phyloP scores from a whole-genome alignment of 139 green algal genomes.

The Zygnema circumcarinatum region DNA sequence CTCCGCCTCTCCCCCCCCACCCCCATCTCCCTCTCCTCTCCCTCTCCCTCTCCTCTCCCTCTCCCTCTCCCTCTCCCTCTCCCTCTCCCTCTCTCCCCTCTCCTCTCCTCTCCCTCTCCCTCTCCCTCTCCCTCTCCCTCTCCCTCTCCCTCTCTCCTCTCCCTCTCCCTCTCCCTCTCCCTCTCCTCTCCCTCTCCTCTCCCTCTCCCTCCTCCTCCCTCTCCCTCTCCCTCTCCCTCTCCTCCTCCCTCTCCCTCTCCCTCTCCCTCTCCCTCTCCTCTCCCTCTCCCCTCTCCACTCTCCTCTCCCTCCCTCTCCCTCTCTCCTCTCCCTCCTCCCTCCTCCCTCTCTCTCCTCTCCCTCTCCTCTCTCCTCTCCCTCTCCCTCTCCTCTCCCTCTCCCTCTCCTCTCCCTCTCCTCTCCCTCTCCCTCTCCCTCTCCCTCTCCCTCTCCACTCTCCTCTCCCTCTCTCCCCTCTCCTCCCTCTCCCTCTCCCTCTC shows the following conservation, averaged over 20 bases:
- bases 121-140: background rate
- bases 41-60: background rate
- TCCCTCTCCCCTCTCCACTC: too few relatives aligned
- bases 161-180: background rate
- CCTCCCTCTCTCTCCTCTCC: too few relatives aligned
- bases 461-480: too few relatives aligned
- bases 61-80: background rate
- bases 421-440: too few relatives aligned
- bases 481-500: too few relatives aligned
- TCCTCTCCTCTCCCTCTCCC: background rate
- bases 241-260: background rate
- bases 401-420: too few relatives aligned
- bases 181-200: background rate
- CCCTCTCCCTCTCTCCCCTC: background rate
- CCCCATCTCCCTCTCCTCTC: background rate
- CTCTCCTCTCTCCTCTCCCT: too few relatives aligned
- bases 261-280: background rate
- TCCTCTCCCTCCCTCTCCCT: too few relatives aligned
- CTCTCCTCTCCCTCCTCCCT: too few relatives aligned
- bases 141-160: background rate
- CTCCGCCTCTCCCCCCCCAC: background rate
- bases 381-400: too few relatives aligned
- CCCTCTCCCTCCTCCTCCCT: background rate
- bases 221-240: constrained; percentile 7
- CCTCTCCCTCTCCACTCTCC: too few relatives aligned